Base-by-base conservation (phyloP, 495 filamentous ascomycete genomes). In the Aspergillus saccharolyticus region DNA sequence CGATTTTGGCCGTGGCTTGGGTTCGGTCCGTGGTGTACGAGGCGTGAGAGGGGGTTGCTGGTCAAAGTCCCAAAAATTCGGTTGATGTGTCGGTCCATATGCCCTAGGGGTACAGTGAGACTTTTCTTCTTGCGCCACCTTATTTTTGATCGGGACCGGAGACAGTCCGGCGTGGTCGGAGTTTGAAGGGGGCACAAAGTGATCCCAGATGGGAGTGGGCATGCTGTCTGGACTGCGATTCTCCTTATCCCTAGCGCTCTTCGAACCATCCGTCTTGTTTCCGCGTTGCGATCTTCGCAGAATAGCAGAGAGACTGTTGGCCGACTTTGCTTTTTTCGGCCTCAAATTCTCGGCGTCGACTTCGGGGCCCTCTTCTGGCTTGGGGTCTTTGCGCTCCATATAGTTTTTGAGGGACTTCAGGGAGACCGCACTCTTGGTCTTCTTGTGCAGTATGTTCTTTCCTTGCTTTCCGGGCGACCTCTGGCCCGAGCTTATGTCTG, bases 301-400 rank as follows among this genome's bases (percentile, higher is more conserved):
- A 25, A 79, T 80, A 4, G 78, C 85, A 0, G 84, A 80, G 4
- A 96, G 76, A 64, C 88, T 92, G 47, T 88, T 91, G 4, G 88
- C 79, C 0, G 91, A 95, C 64, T 95, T 96, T 17, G 84, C 81
- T 77, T 93, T 95, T 70, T 91, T 92, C 7, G 87, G 85, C 55
- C 83, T 87, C 42, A 68, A 70, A 3, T 74, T 66, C 4, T 62
- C 60, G 20, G 61, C 56, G 16, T 69, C 62, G n/a, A 69, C 68
- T 19, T 68, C 62, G 16, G 45, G 19, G 7, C 57, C 62, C 44
- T 81, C 79, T 47, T 69, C 71, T 50, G 75, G 74, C 63, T 81
- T 73, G 61, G 68, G 71, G 67, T 81, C 71, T 57, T 70, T 73
- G 66, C 84, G 80, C 55, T 81, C 72, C 70, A 76, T 77, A 47